A percentile compares a stretch with the other conserved stretches of the same genome.
Conservation (phyloP, 2,329 filamentous ascomycete species). For the Trichoderma aggressivum region DNA sequence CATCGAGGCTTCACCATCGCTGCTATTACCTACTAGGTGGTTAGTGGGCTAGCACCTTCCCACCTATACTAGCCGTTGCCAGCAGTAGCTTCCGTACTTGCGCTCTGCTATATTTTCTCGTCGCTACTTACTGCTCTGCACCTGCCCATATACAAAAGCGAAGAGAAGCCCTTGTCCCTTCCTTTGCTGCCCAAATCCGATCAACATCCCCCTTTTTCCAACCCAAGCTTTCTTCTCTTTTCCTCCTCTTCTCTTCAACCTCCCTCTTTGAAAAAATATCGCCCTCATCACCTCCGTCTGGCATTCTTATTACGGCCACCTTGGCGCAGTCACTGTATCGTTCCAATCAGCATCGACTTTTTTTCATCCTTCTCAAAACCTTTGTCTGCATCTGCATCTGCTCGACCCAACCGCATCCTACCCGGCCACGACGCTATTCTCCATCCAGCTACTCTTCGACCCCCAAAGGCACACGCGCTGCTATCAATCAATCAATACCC, state of each 20-base stretch:
- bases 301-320: neutral
- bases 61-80: neutral
- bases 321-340: neutral
- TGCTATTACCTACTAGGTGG: neutral
- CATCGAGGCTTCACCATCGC: neutral
- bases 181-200: neutral
- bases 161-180: neutral
- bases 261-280: neutral
- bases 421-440: neutral
- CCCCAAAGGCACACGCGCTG: neutral
- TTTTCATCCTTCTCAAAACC: neutral
- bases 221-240: neutral
- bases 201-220: neutral
- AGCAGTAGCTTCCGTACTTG: neutral
- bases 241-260: neutral
- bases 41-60: neutral
- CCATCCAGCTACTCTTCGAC: neutral
- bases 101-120: neutral
- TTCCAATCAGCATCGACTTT: neutral
- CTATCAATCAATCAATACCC: neutral
- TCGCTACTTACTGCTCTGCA: neutral
- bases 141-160: slow-evolving; percentile 4
- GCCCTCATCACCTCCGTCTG: neutral
- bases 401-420: neutral
- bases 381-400: neutral